Evolutionary conservation across 1,139 yeast genomes (phyloP).

Genomic region (Suhomyces ambrosiae): DNA sequence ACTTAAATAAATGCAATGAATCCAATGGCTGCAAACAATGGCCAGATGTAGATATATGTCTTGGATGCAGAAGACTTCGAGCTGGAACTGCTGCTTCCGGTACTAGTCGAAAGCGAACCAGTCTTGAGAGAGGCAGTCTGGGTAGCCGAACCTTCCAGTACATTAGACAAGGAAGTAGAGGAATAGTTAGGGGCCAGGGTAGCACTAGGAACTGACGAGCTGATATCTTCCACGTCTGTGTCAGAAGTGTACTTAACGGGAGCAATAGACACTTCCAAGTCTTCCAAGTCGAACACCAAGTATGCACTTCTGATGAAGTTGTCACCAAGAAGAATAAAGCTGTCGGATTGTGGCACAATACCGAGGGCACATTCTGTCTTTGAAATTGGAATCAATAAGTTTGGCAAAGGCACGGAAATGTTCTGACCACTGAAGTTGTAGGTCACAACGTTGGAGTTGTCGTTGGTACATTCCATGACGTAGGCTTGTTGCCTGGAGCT

Average conservation of each 20-base stretch:
- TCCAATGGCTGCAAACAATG: neutral
- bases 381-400: conserved; percentile 26
- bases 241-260: conserved; percentile 48
- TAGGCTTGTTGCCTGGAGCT: conserved; percentile 33
- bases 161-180: conserved; percentile 22
- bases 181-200: conserved; percentile 38
- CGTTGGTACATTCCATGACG: conserved; percentile 25
- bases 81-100: neutral
- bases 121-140: conserved; percentile 8
- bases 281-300: conserved; percentile 75
- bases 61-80: conserved; percentile 3
- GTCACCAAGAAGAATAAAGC: conserved; percentile 59
- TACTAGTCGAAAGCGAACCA: conserved; percentile 3
- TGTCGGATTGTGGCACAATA: conserved; percentile 24
- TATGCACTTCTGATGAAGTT: conserved; percentile 73
- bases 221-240: conserved; percentile 47
- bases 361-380: conserved; percentile 32
- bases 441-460: conserved; percentile 25
- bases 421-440: conserved; percentile 56
- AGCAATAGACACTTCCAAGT: conserved; percentile 65
- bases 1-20: neutral
- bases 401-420: conserved; percentile 48
- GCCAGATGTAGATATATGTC: neutral
- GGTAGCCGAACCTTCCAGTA: conserved; percentile 15
- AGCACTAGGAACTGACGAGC: conserved; percentile 50